These are phyloP conservation scores for Xylaria intraflava DNA, from an alignment of 495 filamentous ascomycete species.

Conservation along the genomic window DNA sequence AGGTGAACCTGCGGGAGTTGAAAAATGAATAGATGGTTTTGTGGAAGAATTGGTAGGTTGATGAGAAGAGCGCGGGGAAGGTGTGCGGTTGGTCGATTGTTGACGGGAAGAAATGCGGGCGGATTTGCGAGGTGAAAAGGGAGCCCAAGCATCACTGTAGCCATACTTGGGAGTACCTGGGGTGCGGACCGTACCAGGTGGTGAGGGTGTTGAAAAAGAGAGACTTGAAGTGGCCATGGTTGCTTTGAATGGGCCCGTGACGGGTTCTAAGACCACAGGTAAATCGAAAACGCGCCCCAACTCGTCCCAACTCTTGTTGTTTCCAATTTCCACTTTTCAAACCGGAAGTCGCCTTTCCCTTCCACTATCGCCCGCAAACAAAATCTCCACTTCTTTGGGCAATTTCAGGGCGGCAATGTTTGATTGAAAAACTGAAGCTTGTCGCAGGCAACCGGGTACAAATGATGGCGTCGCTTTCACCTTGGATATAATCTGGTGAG, in stretches of 20 bases:
- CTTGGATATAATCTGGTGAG: not conserved
- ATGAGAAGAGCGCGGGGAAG: slow-evolving; percentile 38
- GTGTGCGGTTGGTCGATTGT: slow-evolving; percentile 33
- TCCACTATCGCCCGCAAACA: not conserved
- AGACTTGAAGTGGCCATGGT: slow-evolving; percentile 26
- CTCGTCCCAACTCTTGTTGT: not conserved
- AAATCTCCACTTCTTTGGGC: not conserved
- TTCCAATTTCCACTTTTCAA: not conserved
- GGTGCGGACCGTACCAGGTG: slow-evolving; percentile 51
- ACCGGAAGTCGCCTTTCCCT: not conserved
- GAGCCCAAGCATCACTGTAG: slow-evolving; percentile 62
- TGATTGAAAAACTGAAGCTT: not conserved
- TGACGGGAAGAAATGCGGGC: slow-evolving; percentile 39
- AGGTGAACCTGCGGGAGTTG: slow-evolving; percentile 44
- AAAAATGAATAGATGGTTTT: slow-evolving; percentile 25
- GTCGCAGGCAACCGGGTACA: not conserved
- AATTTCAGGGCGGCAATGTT: not conserved
- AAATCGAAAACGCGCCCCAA: not conserved
- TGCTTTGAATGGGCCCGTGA: slow-evolving; percentile 2
- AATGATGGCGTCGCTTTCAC: not conserved
- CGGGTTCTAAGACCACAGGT: not conserved
- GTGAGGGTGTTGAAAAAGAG: slow-evolving; percentile 53
- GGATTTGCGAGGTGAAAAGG: slow-evolving; percentile 58
- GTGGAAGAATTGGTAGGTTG: slow-evolving; percentile 24
- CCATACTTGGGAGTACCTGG: slow-evolving; percentile 71